These are phyloP conservation scores for Sugiyamaella mastotermitis DNA, from an alignment of 805 yeast species.

Conservation along the genomic window DNA sequence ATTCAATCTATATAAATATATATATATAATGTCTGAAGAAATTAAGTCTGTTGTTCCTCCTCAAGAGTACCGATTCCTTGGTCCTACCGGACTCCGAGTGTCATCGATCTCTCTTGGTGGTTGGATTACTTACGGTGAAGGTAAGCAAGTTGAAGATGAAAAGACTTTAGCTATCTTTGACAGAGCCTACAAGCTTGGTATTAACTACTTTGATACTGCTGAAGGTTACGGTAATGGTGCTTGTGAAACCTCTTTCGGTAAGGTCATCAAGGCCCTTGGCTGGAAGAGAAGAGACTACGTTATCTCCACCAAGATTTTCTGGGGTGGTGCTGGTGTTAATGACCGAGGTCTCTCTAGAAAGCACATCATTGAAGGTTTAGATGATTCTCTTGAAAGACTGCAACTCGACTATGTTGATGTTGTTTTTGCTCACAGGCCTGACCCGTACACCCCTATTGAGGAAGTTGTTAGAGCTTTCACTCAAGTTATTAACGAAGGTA, in stretches of 20 bases:
- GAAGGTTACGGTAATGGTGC: constrained; percentile 27
- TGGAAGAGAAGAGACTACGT: constrained; percentile 29
- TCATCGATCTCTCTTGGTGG: constrained; percentile 31
- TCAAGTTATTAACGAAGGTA: constrained; percentile 27
- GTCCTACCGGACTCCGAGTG: constrained; percentile 29
- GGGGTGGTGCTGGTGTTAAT: constrained; percentile 26
- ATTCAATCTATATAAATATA: too few species aligned
- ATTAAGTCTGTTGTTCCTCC: constrained; percentile 12
- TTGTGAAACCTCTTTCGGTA: constrained; percentile 27
- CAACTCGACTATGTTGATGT: constrained; percentile 30
- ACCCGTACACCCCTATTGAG: constrained; percentile 27
- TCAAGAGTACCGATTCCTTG: constrained; percentile 28
- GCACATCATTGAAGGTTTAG: constrained; percentile 29
- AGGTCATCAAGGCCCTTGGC: constrained; percentile 25
- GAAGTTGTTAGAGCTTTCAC: constrained; percentile 31
- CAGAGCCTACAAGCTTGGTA: constrained; percentile 28
- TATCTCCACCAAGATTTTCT: constrained; percentile 29
- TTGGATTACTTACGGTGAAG: constrained; percentile 28
- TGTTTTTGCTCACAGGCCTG: constrained; percentile 31
- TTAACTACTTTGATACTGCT: constrained; percentile 31
- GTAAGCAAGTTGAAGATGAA: constrained; percentile 22
- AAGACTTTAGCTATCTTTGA: constrained; percentile 25
- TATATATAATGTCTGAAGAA: too few species aligned
- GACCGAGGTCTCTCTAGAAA: constrained; percentile 28
- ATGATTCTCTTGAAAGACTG: constrained; percentile 25